Percentiles rank a stretch among this genome's conserved stretches.
These are phyloP conservation scores for Suhomyces coccinellae DNA, from an alignment of 1,139 yeast species.

Conservation along the genomic window DNA sequence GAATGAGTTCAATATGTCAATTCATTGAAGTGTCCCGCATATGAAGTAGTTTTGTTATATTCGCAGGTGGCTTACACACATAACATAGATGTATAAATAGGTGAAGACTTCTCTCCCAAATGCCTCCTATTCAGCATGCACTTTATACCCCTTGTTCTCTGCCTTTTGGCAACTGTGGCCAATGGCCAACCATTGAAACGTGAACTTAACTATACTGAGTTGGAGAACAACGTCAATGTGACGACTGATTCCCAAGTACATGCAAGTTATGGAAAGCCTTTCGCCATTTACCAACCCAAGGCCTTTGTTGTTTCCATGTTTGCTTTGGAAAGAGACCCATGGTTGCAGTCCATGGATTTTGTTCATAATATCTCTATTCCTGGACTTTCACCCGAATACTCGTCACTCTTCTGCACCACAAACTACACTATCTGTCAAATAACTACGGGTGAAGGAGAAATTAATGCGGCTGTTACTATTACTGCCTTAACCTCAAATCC, in stretches of 20 bases:
- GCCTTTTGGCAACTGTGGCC: slow-evolving; percentile 16
- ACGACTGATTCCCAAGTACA: slow-evolving; percentile 23
- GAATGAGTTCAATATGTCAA: too few species aligned
- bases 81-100: background rate
- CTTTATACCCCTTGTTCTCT: slow-evolving; percentile 12
- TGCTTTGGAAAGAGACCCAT: slow-evolving; percentile 53
- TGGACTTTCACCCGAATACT: slow-evolving; percentile 63
- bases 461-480: slow-evolving; percentile 64
- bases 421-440: slow-evolving; percentile 59
- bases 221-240: slow-evolving; percentile 13
- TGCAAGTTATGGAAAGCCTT: slow-evolving; percentile 35
- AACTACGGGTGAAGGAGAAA: slow-evolving; percentile 70
- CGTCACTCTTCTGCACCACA: slow-evolving; percentile 54
- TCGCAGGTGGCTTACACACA: background rate
- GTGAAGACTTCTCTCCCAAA: background rate
- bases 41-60: too few species aligned
- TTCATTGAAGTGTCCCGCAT: background rate
- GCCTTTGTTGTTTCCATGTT: slow-evolving; percentile 60
- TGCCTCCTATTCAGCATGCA: slow-evolving; percentile 1
- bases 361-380: slow-evolving; percentile 49
- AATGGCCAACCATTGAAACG: slow-evolving; percentile 26
- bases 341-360: slow-evolving; percentile 50
- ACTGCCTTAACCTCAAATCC: slow-evolving; percentile 57
- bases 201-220: slow-evolving; percentile 21
- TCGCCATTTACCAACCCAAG: slow-evolving; percentile 50